Base-by-base conservation (phyloP, 2,329 filamentous ascomycete species). In the Phoma sp. region DNA sequence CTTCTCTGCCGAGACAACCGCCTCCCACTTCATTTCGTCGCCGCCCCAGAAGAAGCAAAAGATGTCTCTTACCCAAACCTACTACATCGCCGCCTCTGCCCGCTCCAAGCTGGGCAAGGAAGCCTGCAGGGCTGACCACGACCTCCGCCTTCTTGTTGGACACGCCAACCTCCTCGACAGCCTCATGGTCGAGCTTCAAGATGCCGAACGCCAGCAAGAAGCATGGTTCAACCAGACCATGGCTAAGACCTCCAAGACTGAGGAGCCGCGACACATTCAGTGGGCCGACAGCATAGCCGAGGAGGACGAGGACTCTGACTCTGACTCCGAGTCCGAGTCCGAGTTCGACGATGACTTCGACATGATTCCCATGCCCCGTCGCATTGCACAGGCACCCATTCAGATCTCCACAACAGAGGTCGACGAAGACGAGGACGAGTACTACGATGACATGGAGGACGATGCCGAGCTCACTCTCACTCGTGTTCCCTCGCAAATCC, bases 41-140 rank as follows among this genome's bases (percentile, higher is more conserved):
- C 76, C 77, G 58, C 76, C 79, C 53, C 74, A 77, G 61, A 81
- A 81, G 76, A 81, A 89, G 81, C 90, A 92, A 79, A 93, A 89
- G 81, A 98, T 98, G 95, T 96, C 90, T 76, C 89, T 98, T 81
- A 96, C 94, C 25, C 92, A 97, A 81, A 98, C 94, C 60, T 99
- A 98, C 89, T 96, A 92, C 82, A 89, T 98, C 71, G 95, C 95
- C 76, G 93, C 96, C 84, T 94, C 93, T 79, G 95, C 95, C 75
- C 88, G 95, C 77, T 89, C 88, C 70, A 99, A 99, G 92, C 92
- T 99, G 74, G 92, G 92, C 64, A 86, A 85, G 63, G 94, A 98
- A 82, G 95, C 95, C 81, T 87, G 88, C 78, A 89, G 89, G 72
- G 83, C 91, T 70, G 94, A 98, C 76, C 95, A 98, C 84, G 88